Percentiles rank a stretch among this genome's conserved stretches.
Conservation (phyloP, 2,329 filamentous ascomycete species). For the Ophiostoma australiae region DNA sequence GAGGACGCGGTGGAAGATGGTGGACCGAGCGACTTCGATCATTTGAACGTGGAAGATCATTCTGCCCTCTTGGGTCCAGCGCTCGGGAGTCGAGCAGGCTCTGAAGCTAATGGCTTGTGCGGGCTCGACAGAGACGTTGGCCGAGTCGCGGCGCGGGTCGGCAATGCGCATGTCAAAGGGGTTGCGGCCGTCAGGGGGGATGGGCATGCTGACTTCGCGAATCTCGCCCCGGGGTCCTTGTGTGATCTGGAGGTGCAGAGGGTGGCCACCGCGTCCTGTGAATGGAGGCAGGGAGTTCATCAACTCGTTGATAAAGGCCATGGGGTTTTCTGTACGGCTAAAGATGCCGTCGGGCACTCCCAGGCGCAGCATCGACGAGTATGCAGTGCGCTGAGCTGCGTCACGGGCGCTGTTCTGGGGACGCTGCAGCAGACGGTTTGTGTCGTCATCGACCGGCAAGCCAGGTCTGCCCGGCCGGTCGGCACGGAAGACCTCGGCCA, state of each 20-base stretch:
- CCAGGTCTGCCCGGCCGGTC: slow-evolving; percentile 52
- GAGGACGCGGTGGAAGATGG: slow-evolving; percentile 61
- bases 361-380: slow-evolving; percentile 47
- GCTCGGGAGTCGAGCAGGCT: slow-evolving; percentile 63
- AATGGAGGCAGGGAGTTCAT: slow-evolving; percentile 44
- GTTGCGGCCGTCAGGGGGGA: slow-evolving; percentile 27
- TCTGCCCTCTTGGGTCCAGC: slow-evolving; percentile 86
- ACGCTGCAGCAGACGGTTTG: slow-evolving; percentile 74
- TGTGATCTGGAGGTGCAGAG: slow-evolving; percentile 57
- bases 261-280: slow-evolving; percentile 40
- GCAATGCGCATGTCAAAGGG: slow-evolving; percentile 14
- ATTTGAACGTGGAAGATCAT: slow-evolving; percentile 67
- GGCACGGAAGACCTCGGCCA: slow-evolving; percentile 47
- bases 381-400: slow-evolving; percentile 37
- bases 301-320: slow-evolving; percentile 45
- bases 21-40: slow-evolving; percentile 62
- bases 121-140: slow-evolving; percentile 51
- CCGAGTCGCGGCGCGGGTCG: slow-evolving; percentile 46
- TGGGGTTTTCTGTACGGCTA: slow-evolving; percentile 45
- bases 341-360: slow-evolving; percentile 47
- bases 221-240: slow-evolving; percentile 46
- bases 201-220: slow-evolving; percentile 47
- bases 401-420: slow-evolving; percentile 45
- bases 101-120: slow-evolving; percentile 72
- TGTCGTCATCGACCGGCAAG: slow-evolving; percentile 62